Evolutionary conservation across 1,284 basidiomycete species (phyloP).

Genomic region (Heterobasidion irregulare): DNA sequence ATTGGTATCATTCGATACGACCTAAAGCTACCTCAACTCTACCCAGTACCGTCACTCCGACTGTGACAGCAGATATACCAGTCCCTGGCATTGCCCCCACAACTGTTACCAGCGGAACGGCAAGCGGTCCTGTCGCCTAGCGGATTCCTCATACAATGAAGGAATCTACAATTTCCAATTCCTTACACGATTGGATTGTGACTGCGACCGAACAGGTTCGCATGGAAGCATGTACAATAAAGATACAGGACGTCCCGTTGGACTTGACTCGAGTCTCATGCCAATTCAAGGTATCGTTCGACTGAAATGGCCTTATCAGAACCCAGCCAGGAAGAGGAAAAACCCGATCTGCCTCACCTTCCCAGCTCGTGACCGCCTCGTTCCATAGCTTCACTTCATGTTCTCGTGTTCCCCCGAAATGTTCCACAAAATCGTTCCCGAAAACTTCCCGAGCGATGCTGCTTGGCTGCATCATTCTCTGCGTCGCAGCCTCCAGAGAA

Average conservation of each 20-base stretch:
- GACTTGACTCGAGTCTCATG: conserved; percentile 27
- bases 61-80: conserved; percentile 38
- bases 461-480: conserved; percentile 66
- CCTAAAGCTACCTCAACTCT: neutral
- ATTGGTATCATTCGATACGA: conserved; percentile 27
- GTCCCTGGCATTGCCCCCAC: conserved; percentile 70
- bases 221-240: neutral
- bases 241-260: neutral
- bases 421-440: conserved; percentile 87
- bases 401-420: conserved; percentile 86
- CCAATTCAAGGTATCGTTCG: conserved; percentile 79
- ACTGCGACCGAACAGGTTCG: neutral
- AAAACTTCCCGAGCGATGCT: conserved; percentile 85
- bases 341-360: conserved; percentile 48
- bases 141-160: neutral
- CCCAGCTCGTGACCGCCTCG: conserved; percentile 89
- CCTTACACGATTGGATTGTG: neutral
- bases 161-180: too few relatives aligned
- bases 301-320: conserved; percentile 34
- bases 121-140: neutral
- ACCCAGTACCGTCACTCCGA: neutral
- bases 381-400: conserved; percentile 86
- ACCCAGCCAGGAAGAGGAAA: neutral
- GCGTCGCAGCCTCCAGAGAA: conserved; percentile 74
- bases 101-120: neutral